These are phyloP conservation scores for Tricholoma sp. DNA, from an alignment of 768 basidiomycete species.

Conservation along the genomic window DNA sequence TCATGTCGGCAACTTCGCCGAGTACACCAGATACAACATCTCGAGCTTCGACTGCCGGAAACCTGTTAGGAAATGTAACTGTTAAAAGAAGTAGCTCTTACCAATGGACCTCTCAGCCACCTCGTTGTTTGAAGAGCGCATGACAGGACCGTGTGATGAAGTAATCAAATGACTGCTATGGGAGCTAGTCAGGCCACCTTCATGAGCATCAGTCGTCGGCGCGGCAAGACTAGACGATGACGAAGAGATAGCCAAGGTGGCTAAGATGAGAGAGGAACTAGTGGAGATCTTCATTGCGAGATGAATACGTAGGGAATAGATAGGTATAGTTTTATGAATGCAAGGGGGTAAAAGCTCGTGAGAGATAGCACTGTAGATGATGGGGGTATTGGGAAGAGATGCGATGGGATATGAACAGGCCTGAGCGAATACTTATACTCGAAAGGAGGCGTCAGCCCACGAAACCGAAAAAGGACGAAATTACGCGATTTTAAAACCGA, in stretches of 20 bases:
- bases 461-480: neutral
- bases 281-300: slow-evolving; percentile 40
- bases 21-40: neutral
- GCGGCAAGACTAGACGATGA: slow-evolving; percentile 43
- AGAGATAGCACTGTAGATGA: slow-evolving; percentile 5
- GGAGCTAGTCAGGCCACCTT: slow-evolving; percentile 19
- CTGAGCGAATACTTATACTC: neutral
- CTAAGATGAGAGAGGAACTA: slow-evolving; percentile 43
- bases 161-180: slow-evolving; percentile 16
- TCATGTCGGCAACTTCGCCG: neutral
- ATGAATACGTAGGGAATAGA: slow-evolving; percentile 7
- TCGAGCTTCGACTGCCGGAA: neutral
- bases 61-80: neutral
- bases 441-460: slow-evolving; percentile 1
- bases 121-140: slow-evolving; percentile 7
- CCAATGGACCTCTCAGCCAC: slow-evolving; percentile 1
- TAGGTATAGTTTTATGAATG: slow-evolving; percentile 4
- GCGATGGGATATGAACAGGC: slow-evolving; percentile 3
- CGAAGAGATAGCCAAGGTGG: slow-evolving; percentile 45
- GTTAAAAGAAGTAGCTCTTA: neutral
- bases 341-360: neutral
- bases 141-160: slow-evolving; percentile 9
- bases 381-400: slow-evolving; percentile 14
- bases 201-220: slow-evolving; percentile 29
- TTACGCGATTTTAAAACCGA: neutral